These are phyloP conservation scores for Amanita thiersii DNA, from an alignment of 768 basidiomycete species.

Conservation along the genomic window DNA sequence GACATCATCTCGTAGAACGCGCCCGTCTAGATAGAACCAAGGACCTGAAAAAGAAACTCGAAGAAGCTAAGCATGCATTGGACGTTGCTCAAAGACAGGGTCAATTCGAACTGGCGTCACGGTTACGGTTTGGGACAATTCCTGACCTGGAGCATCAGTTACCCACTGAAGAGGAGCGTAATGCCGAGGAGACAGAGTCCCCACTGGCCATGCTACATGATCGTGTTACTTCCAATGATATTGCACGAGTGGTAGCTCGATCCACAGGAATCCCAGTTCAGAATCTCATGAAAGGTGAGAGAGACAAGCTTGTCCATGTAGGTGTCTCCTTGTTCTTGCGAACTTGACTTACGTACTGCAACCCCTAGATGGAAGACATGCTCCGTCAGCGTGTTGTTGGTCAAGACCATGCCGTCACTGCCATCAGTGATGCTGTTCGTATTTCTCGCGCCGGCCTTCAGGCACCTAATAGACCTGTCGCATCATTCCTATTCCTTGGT, in stretches of 20 bases:
- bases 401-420: constrained; percentile 80
- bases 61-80: constrained; percentile 77
- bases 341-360: background rate
- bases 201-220: constrained; percentile 71
- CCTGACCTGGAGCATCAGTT: constrained; percentile 72
- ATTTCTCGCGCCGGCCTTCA: constrained; percentile 89
- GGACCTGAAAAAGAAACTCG: constrained; percentile 63
- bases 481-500: constrained; percentile 87
- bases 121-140: constrained; percentile 79
- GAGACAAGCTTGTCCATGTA: constrained; percentile 84
- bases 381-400: constrained; percentile 75
- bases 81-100: constrained; percentile 87
- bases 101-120: constrained; percentile 76
- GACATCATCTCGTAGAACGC: constrained; percentile 39
- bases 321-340: constrained; percentile 18
- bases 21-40: constrained; percentile 62
- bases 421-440: constrained; percentile 85
- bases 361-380: constrained; percentile 74
- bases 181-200: constrained; percentile 34
- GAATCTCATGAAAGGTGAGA: constrained; percentile 81
- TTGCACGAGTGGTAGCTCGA: constrained; percentile 81
- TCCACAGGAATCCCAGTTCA: constrained; percentile 89
- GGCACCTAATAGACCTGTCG: constrained; percentile 82
- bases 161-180: constrained; percentile 43
- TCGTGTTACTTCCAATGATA: constrained; percentile 83